A percentile compares a stretch with the other conserved stretches of the same genome.
Evolutionary conservation across 495 filamentous ascomycete species (phyloP).

Genomic region (Podospora anserina): DNA sequence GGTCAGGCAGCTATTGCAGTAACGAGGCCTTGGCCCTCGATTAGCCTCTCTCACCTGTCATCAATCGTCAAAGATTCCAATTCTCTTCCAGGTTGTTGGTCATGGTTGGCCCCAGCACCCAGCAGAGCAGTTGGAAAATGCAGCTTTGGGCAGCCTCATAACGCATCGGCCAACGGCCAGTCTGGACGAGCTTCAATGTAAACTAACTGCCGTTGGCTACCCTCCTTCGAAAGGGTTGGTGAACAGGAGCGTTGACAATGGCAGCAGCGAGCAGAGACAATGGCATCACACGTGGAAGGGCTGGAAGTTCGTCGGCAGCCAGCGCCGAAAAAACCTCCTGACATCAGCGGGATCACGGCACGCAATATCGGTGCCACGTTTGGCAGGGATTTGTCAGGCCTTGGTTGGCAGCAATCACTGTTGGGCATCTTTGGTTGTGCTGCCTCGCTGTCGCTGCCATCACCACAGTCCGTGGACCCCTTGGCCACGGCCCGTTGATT

Average conservation of each 20-base stretch:
- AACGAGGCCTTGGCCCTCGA: conserved; percentile 31
- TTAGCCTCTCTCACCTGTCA: conserved; percentile 1
- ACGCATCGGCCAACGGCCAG: conserved; percentile 6
- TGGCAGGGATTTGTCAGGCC: conserved; percentile 24
- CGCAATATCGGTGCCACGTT: conserved; percentile 32
- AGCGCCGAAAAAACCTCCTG: not conserved
- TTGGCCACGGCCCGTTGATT: not conserved
- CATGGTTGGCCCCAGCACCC: not conserved
- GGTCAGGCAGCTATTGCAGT: conserved; percentile 27
- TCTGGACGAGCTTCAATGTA: not conserved
- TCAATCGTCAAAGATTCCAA: too few species aligned
- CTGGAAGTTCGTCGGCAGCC: not conserved
- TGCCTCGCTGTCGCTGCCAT: not conserved
- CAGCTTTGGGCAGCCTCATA: conserved; percentile 5
- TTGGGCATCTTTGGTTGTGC: not conserved
- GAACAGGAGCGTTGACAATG: too few species aligned
- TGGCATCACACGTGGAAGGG: too few species aligned
- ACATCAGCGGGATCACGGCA: conserved; percentile 8
- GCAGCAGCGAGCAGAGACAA: too few species aligned
- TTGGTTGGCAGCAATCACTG: conserved; percentile 23
- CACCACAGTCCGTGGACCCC: not conserved
- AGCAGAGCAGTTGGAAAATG: not conserved
- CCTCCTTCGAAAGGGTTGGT: too few species aligned
- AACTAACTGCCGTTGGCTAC: not conserved
- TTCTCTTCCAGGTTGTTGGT: not conserved